Percentiles rank a stretch among this genome's conserved stretches.
Evolutionary conservation across 2,329 filamentous ascomycete species (phyloP).

Genomic region (Chalara sp.): DNA sequence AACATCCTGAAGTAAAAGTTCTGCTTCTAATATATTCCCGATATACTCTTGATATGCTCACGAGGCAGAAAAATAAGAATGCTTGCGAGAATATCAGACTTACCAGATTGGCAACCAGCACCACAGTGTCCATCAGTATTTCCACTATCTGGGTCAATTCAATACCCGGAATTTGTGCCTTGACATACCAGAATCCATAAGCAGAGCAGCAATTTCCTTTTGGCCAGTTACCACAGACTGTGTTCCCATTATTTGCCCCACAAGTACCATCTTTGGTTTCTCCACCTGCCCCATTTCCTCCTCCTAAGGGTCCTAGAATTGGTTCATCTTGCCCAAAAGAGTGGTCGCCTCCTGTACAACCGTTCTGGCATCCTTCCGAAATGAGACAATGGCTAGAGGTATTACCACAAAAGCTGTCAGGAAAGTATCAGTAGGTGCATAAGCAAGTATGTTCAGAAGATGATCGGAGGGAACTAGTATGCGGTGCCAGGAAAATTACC

Average conservation of each 20-base stretch:
- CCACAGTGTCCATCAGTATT: constrained; percentile 43
- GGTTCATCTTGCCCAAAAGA: not conserved
- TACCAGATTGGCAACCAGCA: constrained; percentile 45
- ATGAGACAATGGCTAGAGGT: constrained; percentile 20
- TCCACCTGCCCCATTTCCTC: constrained; percentile 10
- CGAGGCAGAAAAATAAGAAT: too few relatives aligned
- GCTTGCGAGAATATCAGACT: not conserved
- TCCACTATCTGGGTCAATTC: constrained; percentile 20
- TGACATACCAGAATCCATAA: constrained; percentile 45
- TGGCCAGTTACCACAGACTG: constrained; percentile 44
- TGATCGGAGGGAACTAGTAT: not conserved
- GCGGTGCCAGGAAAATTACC: constrained; percentile 13
- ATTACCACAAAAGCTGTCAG: constrained; percentile 23
- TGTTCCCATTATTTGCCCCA: constrained; percentile 40
- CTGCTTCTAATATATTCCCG: too few relatives aligned
- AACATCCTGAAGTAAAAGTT: too few relatives aligned
- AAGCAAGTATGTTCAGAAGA: too few relatives aligned
- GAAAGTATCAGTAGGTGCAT: constrained; percentile 12
- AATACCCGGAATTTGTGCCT: not conserved
- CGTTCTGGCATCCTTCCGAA: constrained; percentile 25
- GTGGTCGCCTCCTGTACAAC: constrained; percentile 16
- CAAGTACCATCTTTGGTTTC: constrained; percentile 46
- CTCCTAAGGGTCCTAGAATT: constrained; percentile 5
- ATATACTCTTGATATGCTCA: too few relatives aligned
- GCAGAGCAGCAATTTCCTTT: constrained; percentile 48